These are phyloP conservation scores for Erigeron canadensis DNA, from an alignment of 129 eudicot species.

Conservation along the genomic window DNA sequence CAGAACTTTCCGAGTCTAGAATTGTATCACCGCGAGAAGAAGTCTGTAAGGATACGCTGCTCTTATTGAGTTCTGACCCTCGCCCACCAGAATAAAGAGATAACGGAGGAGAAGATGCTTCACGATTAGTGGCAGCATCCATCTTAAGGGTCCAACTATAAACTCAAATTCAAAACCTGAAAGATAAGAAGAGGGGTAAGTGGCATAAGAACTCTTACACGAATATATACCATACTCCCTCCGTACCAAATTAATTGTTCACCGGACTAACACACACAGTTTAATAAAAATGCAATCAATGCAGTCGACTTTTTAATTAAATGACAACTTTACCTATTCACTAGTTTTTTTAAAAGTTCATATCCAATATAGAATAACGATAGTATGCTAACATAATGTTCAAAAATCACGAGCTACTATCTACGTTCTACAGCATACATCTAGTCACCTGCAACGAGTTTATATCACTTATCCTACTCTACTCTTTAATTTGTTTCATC, in stretches of 20 bases:
- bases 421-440: not conserved
- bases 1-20: constrained; percentile 45
- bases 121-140: constrained; percentile 43
- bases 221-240: not conserved
- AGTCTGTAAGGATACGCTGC: constrained; percentile 37
- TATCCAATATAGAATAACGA: not conserved
- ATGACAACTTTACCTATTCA: no score
- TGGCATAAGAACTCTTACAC: not conserved
- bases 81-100: constrained; percentile 43
- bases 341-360: no score
- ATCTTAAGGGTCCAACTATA: constrained; percentile 38
- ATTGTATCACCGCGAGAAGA: constrained; percentile 40
- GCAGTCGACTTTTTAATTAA: no score
- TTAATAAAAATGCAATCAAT: no score
- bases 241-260: no score
- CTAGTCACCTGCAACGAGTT: not conserved
- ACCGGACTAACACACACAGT: no score
- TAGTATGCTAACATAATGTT: not conserved
- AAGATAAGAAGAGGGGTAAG: not conserved
- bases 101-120: constrained; percentile 35
- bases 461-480: not conserved
- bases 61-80: constrained; percentile 42
- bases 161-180: constrained; percentile 31
- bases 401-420: not conserved
- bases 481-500: no score